Evolutionary conservation across 2,329 filamentous ascomycete genomes (phyloP), one percentile per base, ranked within the genome.

Genomic region (Paracoccidioides brasiliensis): DNA sequence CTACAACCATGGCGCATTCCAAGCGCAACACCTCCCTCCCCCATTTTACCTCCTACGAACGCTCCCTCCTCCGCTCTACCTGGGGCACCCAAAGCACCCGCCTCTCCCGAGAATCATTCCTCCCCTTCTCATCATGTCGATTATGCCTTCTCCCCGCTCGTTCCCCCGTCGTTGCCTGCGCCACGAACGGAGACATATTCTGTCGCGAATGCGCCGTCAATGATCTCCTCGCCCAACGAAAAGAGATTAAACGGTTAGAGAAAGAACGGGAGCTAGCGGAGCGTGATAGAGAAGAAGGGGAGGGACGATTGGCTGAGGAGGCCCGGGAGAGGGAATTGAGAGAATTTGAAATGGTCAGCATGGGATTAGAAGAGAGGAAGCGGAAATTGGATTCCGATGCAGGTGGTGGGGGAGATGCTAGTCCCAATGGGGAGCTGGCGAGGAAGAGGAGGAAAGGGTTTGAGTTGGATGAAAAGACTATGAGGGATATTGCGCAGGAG

Each of bases 21-120:
- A 95, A 95, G 75, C 83, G 89, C 64, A 95, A 96, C 74, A 95
- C 90, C 46, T 91, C 88, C 46, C 83, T 91, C 46, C 84, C 90
- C 44, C 90, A 96, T 72, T 97, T 97, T 77, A 97, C 93, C 38
- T 84, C 89, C 30, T 83, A 96, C 73, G 93, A 97, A 74, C 85
- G 93, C 62, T 80, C 81, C 53, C 80, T 91, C 52, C 85, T 95
- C 58, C 88, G 90, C 65, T 80, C 81, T 15, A 82, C 83, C 62
- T 97, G 93, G 90, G 83, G 85, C 62, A 82, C 85, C 7, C 87
- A 85, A 61, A 83, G 85, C 53, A 89, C 90, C n/a, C 86, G 89
- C 53, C 82, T 97, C 38, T 84, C 81, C 28, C 86, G 91, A 66
- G 93, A 97, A 67, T 93, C 88, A 55, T 97, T 95, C 70, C 82